Base-by-base conservation (phyloP, 352 stramenopile genomes). In the Pythium dissotocum region DNA sequence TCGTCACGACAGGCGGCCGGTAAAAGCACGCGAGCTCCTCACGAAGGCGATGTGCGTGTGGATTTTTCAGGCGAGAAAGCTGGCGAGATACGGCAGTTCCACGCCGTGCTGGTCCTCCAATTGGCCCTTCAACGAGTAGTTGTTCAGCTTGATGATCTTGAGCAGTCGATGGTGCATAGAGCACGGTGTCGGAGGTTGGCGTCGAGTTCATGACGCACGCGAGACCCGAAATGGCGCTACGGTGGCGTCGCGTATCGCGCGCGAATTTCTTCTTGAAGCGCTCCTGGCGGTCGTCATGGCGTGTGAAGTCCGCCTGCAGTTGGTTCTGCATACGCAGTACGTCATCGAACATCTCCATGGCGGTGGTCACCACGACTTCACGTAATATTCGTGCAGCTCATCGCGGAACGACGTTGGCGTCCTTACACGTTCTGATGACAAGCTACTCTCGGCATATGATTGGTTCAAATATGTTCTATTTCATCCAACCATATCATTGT, bases 241-340 rank as follows among this genome's bases (percentile, higher is more conserved):
- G 75, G 72, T 87, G 75, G 64, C 75, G 82, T 21, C 79, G 75
- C 51, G 79, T 76, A 54, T 88, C 77, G 38, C 70, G 70, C 14
- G 72, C 76, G 67, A 88, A 87, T 55, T 85, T 75, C 71, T 77
- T 76, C 55, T 82, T 80, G 70, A 89, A 89, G 21, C 73, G 70
- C 67, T 76, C 67, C 58, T 88, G 81, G 24, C 79, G 74, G 1
- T 69, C 72, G 46, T 85, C 79, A 48, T 87, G 74, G 44, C 71
- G 74, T 46, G 71, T 68, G 53, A 87, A 85, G 26, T 83, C 77
- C 21, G 72, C 56, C 53, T 69, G 64, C 44, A 87, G 52, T 62
- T 76, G 63, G 38, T 84, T 70, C 5, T 71, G 60, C 16, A 82
- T 63, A 38, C 68, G 75, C 48, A 71, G 67, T 2, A 84, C 75